Base-by-base conservation (phyloP, 257 asterid genomes). In the Solanum virginianum region DNA sequence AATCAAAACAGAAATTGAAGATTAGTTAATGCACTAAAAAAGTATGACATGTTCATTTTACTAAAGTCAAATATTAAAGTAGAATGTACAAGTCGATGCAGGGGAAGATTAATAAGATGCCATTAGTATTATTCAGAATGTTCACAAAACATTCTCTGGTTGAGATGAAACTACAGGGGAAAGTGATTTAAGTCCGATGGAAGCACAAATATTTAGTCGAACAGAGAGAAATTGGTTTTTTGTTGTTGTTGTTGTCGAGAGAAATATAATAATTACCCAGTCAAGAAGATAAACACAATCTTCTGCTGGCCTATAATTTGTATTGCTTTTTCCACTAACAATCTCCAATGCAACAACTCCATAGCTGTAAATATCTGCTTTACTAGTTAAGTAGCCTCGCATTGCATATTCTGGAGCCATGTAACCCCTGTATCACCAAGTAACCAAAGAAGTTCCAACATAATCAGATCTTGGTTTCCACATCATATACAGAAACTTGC, bases 361-460 rank as follows among this genome's bases (percentile, higher is more conserved):
- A 82, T 89, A 96, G 89, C 99, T 95, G 91, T 95, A 96, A 59
- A 96, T 97, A 75, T 96, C 99, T 82, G 98, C 99, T 89, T 93
- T 94, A 65, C 84, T 87, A 26, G 99, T 96, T 49, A 96, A 89
- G 85, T 92, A 91, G 47, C 98, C 98, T 1, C 97, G 93, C 98
- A 96, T 90, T 1, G 99, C 99, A 62, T 96, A 96, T 80, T 96
- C 99, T 8, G 99, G 99, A 77, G 99, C 98, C 99, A 96, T 94
- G 72, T 96, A 96, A 69, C 99, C 98, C 84, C 99, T 96, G 92
- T 86, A 89, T 63, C 53, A 65, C 85, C 85, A 77, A 86, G 74
- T 53, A 82, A 39, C 41, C 82, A 47, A 62, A 84, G 72, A 26
- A 53, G 49, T 79, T 79, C 49, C 65, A 17, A 49, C 29, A 10